Evolutionary conservation across 2,329 filamentous ascomycete genomes (phyloP), one percentile per base, ranked within the genome.

Genomic region (Exophiala mesophila): DNA sequence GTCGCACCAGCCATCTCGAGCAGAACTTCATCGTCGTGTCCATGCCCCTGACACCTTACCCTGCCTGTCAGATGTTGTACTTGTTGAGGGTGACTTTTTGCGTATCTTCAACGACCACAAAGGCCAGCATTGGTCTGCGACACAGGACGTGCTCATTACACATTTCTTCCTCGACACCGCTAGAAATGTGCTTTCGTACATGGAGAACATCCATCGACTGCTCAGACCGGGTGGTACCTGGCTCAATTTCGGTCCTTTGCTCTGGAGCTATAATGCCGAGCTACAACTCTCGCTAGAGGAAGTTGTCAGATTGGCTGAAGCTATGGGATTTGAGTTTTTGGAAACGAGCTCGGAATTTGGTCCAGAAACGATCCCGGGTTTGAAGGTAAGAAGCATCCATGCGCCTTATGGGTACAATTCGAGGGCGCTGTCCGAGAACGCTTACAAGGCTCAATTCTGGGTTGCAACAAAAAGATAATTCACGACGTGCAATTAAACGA

Each of bases 141-240:
- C 49, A 3, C 96, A 88, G 61, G 82, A 95, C 57, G 88, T 83
- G 1, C 86, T 97, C 2, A 81, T 85, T 0, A 86, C 85, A 2
- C 85, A 94, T 10, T 98, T 97, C 68, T 98, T 98, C 68, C 82
- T 97, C 42, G 92, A 98, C 62, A 98, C 92, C 2, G 92, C 92
- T 3, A 88, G 90, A 1, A 97, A 97, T 61, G 62, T 96, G 24
- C 84, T 97, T 41, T 77, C 83, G 2, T 98, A 97, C 59, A 77
- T 97, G 23, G 82, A 94, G 59, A 82, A 88, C 2, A 86, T 97
- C 42, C 70, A 69, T 31, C 77, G 84, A 58, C 92, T 88, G 57
- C 74, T 98, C 35, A 80, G 77, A 53, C 72, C 79, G 0, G 85
- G 84, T 17, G 92, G 92, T 0, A 57, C 94, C 3, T 85, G 94